Evolutionary conservation across 1,139 yeast genomes (phyloP), one percentile per base, ranked within the genome.

Genomic region (Suhomyces ambrosiae): DNA sequence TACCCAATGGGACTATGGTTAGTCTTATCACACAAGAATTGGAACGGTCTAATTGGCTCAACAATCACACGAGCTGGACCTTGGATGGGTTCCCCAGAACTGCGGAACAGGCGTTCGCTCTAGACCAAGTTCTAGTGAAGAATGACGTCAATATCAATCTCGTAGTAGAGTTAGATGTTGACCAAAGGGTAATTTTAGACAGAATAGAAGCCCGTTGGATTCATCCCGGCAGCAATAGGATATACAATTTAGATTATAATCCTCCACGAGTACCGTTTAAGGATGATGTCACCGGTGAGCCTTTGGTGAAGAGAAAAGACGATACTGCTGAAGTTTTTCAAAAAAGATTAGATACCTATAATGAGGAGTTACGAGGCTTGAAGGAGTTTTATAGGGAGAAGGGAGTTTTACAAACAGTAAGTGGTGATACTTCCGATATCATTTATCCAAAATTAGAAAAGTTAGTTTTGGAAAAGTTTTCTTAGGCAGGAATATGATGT

Each of bases 41-140:
- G 41, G 38, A 49, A 11, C 42, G 50, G 7, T 54, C 63, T 14
- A 55, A 64, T 3, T 80, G 85, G 79, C 65, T 83, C 30, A 62
- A 66, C 32, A 37, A 61, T 1, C 41, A 60, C 4, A 50, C 80
- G 2, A 67, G 80, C 9, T 89, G 95, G 89, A 65, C 90, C 21
- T 68, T 90, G 37, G 97, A 90, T 56, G 97, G 97, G 32, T 90
- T 89, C 55, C 97, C 97, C 2, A 68, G 97, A 44, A 90, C 94
- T 0, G 58, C 67, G 16, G 63, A 63, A 3, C 97, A 90, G 60
- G 97, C 96, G 0, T 53, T 60, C 22, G 71, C 71, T 5, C 65
- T 90, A 30, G 79, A 80, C 40, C 46, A 54, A 13, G 71, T 74
- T 7, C 65, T 89, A 33, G 45, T 45, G 0, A 47, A 61, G 8